phyloP scores from a whole-genome alignment of 2,329 filamentous ascomycete genomes.

The Hypoxylon sp. region DNA sequence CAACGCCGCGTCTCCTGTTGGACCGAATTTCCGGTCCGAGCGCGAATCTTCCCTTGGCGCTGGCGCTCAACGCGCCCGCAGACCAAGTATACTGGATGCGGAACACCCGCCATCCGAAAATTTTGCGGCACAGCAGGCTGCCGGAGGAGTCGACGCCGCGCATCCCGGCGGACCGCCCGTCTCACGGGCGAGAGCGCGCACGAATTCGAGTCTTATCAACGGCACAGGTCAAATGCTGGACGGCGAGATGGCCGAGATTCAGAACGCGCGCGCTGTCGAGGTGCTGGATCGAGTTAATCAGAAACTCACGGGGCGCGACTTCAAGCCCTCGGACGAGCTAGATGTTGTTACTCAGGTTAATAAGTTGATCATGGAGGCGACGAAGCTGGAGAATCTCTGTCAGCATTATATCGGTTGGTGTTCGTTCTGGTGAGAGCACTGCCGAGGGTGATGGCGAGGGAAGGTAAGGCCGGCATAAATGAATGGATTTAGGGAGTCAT shows the following conservation, averaged over 20 bases:
- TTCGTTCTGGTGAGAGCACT: conserved; percentile 83
- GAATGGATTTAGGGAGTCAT: conserved; percentile 2
- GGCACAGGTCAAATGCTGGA: conserved; percentile 46
- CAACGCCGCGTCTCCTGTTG: conserved; percentile 67
- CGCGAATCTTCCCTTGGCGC: conserved; percentile 63
- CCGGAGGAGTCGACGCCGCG: conserved; percentile 36
- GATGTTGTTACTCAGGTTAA: conserved; percentile 89
- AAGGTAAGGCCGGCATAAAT: too few relatives aligned
- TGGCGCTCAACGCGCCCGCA: conserved; percentile 62
- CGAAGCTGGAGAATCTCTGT: conserved; percentile 95
- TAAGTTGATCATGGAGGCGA: conserved; percentile 92
- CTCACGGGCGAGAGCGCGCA: conserved; percentile 63
- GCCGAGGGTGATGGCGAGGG: too few relatives aligned
- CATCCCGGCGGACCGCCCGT: conserved; percentile 58
- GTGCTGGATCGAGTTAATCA: conserved; percentile 92
- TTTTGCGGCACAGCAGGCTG: conserved; percentile 56
- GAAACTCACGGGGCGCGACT: conserved; percentile 94
- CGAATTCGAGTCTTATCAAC: conserved; percentile 60
- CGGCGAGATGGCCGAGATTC: conserved; percentile 72
- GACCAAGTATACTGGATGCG: conserved; percentile 74
- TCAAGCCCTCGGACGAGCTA: conserved; percentile 85
- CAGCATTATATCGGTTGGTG: conserved; percentile 99
- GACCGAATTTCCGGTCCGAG: conserved; percentile 72
- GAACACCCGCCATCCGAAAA: conserved; percentile 68
- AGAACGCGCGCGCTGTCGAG: conserved; percentile 92